A percentile compares a stretch with the other conserved stretches of the same genome.
These are phyloP conservation scores for Kuraishia cidri DNA, from an alignment of 805 yeast species.

Conservation along the genomic window DNA sequence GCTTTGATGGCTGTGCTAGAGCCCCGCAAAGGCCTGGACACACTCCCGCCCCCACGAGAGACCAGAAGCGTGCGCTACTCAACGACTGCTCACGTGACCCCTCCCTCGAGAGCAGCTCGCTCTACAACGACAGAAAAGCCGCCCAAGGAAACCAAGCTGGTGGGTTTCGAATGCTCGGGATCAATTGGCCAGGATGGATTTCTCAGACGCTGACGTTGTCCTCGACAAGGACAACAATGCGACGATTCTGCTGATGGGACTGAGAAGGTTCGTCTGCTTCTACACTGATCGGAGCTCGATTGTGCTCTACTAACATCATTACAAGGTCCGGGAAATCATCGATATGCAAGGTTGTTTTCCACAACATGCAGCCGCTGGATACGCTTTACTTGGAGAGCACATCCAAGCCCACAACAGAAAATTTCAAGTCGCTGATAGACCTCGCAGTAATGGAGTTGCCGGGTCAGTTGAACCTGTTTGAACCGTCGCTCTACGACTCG, in stretches of 20 bases:
- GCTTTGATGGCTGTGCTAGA: no score
- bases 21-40: no score
- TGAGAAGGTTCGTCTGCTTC: constrained; percentile 40
- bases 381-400: constrained; percentile 88
- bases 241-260: constrained; percentile 82
- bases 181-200: no score
- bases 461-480: constrained; percentile 85
- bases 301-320: constrained; percentile 1
- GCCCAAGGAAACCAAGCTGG: no score
- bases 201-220: no score
- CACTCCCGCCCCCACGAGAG: no score
- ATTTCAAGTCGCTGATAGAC: constrained; percentile 76
- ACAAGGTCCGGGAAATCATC: constrained; percentile 90
- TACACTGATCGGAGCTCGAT: not conserved
- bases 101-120: no score
- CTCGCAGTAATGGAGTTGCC: constrained; percentile 90
- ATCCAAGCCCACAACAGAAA: constrained; percentile 79
- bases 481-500: constrained; percentile 67
- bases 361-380: constrained; percentile 92
- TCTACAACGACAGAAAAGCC: no score
- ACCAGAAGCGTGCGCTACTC: no score
- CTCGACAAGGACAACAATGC: no score
- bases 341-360: constrained; percentile 91
- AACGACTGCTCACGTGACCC: no score
- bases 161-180: no score